These are phyloP conservation scores for Cylindrotheca closterium DNA, from an alignment of 108 stramenopile genomes.

Conservation along the genomic window DNA sequence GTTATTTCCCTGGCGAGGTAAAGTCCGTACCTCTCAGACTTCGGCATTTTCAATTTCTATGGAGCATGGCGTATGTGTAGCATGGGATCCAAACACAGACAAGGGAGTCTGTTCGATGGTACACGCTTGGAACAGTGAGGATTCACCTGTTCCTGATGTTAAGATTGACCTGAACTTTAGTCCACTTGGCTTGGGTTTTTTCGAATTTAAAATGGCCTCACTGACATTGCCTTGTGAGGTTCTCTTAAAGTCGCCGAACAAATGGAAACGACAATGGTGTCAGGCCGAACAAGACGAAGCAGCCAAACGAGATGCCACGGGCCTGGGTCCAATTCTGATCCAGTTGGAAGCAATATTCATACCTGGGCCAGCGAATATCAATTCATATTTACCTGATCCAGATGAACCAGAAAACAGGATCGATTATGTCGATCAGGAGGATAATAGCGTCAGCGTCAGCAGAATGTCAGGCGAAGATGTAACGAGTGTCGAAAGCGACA, in stretches of 20 bases:
- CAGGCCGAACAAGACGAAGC: constrained; percentile 13
- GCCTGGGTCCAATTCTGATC: constrained; percentile 11
- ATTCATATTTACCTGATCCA: background rate
- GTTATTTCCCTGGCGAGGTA: constrained; percentile 79
- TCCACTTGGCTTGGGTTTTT: constrained; percentile 55
- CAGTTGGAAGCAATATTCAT: constrained; percentile 43
- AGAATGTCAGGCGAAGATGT: background rate
- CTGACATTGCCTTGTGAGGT: constrained; percentile 50
- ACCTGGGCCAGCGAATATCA: constrained; percentile 9
- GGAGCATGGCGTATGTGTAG: constrained; percentile 63
- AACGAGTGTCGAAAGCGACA: too few species aligned
- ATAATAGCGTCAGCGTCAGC: background rate
- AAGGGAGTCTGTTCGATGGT: constrained; percentile 65
- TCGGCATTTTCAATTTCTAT: constrained; percentile 27
- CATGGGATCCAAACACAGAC: constrained; percentile 51
- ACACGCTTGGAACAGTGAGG: constrained; percentile 70
- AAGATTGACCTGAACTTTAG: constrained; percentile 56
- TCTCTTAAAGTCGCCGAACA: constrained; percentile 53
- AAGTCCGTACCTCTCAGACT: constrained; percentile 46
- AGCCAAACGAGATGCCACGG: background rate
- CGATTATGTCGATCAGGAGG: background rate
- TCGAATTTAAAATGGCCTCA: constrained; percentile 70
- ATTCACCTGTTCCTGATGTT: constrained; percentile 76
- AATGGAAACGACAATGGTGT: constrained; percentile 61
- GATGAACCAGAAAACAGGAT: background rate